Conservation (phyloP, 176 grass and related monocot genomes). For the Carex kokanica region DNA sequence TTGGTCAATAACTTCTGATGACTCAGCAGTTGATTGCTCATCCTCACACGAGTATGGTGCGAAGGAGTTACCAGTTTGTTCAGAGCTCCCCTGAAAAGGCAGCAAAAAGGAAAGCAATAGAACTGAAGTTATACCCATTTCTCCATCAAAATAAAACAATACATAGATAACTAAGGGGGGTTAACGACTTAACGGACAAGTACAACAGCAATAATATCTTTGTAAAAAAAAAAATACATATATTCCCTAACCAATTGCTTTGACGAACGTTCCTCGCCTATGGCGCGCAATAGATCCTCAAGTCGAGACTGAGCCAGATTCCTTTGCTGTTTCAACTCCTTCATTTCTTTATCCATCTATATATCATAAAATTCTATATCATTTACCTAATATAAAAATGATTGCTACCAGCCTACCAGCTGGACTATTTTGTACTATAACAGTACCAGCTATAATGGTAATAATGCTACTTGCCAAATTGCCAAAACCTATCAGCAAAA, state of each 20-base stretch:
- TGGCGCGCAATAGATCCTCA: constrained; percentile 59
- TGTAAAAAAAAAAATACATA: background rate
- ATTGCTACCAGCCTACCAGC: background rate
- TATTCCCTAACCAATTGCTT: constrained; percentile 45
- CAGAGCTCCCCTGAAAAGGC: constrained; percentile 42
- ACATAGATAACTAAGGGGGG: background rate
- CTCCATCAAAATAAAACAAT: background rate
- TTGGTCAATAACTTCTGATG: constrained; percentile 47
- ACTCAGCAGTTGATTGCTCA: constrained; percentile 37
- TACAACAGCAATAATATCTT: constrained; percentile 2
- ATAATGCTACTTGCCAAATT: background rate
- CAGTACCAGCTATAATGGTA: background rate
- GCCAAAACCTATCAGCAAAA: constrained; percentile 4
- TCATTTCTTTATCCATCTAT: constrained; percentile 96
- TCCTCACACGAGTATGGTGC: constrained; percentile 60
- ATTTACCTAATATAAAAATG: constrained; percentile 20
- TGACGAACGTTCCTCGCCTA: constrained; percentile 55
- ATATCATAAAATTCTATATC: constrained; percentile 23
- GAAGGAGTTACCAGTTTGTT: constrained; percentile 50
- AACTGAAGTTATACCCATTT: background rate
- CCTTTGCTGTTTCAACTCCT: constrained; percentile 68
- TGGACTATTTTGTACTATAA: background rate
- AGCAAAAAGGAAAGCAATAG: constrained; percentile 22
- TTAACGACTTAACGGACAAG: background rate
- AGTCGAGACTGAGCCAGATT: constrained; percentile 73